phyloP scores from a whole-genome alignment of 345 rosid genomes.

The Citrus hindsii region DNA sequence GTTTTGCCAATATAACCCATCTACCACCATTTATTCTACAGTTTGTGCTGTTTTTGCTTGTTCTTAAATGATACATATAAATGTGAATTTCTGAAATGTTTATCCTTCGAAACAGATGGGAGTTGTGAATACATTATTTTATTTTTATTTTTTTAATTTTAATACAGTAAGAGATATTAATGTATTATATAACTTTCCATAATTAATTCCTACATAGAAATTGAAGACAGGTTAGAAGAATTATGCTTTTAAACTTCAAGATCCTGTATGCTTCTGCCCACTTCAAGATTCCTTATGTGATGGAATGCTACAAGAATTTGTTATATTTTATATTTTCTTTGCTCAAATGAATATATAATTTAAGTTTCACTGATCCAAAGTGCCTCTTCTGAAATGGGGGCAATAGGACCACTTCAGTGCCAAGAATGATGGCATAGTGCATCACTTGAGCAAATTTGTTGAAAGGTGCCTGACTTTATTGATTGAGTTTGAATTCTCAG shows the following conservation, averaged over 20 bases:
- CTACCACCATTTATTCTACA: not conserved
- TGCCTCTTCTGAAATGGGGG: no score
- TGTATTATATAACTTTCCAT: not conserved
- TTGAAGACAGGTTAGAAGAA: not conserved
- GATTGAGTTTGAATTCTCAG: not conserved
- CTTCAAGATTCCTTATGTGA: not conserved
- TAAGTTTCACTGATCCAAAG: no score
- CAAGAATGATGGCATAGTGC: no score
- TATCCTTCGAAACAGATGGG: not conserved
- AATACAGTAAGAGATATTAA: not conserved
- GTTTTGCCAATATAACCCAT: conserved; percentile 7
- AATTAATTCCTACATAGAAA: not conserved
- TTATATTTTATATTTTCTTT: no score
- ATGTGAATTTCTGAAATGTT: not conserved
- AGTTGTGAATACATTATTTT: not conserved
- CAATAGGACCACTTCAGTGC: no score
- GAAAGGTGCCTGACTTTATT: not conserved
- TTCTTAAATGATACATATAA: not conserved
- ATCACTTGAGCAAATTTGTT: not conserved
- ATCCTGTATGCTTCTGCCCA: not conserved
- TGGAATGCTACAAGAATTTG: not conserved
- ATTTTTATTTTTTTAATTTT: not conserved
- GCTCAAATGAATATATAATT: no score
- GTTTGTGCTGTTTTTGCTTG: not conserved
- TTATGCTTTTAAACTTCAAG: not conserved